These are phyloP conservation scores for Acacia acuminata DNA, from an alignment of 306 rosid genomes.

Conservation along the genomic window DNA sequence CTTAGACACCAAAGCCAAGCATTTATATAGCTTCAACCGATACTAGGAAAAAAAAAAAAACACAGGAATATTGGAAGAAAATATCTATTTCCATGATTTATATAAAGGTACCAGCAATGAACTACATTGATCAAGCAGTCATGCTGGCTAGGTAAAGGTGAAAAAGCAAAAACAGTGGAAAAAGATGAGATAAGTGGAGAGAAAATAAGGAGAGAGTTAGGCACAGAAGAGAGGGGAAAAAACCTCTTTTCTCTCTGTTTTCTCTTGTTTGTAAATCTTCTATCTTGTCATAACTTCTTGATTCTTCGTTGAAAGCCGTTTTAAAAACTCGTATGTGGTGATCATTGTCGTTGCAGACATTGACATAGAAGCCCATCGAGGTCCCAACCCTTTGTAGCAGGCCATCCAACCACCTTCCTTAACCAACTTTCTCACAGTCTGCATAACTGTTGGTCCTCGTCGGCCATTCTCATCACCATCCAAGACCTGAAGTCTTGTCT, in stretches of 20 bases:
- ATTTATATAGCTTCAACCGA: slow-evolving; percentile 11
- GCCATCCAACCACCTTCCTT: slow-evolving; percentile 83
- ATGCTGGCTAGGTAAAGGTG: slow-evolving; percentile 6
- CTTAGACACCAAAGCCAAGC: slow-evolving; percentile 16
- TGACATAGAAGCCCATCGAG: slow-evolving; percentile 78
- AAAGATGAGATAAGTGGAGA: slow-evolving; percentile 16
- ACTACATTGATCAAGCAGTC: slow-evolving; percentile 33
- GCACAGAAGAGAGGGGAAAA: slow-evolving; percentile 18
- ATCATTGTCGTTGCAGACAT: slow-evolving; percentile 82
- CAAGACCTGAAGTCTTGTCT: slow-evolving; percentile 77
- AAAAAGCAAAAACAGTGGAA: not conserved
- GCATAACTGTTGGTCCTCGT: slow-evolving; percentile 59
- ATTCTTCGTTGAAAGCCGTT: slow-evolving; percentile 71
- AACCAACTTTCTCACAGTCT: slow-evolving; percentile 67
- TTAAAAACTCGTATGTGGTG: slow-evolving; percentile 80
- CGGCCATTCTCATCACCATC: slow-evolving; percentile 76
- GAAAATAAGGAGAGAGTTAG: slow-evolving; percentile 24
- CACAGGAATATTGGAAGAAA: not conserved
- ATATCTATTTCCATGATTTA: slow-evolving; percentile 1
- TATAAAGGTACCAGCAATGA: slow-evolving; percentile 15
- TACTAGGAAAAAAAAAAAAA: not conserved
- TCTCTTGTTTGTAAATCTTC: slow-evolving; percentile 4
- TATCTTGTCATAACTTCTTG: slow-evolving; percentile 52
- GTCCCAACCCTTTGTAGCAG: slow-evolving; percentile 78
- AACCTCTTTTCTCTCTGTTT: not conserved